Evolutionary conservation across 129 eudicot genomes (phyloP).

Genomic region (Lonicera japonica): DNA sequence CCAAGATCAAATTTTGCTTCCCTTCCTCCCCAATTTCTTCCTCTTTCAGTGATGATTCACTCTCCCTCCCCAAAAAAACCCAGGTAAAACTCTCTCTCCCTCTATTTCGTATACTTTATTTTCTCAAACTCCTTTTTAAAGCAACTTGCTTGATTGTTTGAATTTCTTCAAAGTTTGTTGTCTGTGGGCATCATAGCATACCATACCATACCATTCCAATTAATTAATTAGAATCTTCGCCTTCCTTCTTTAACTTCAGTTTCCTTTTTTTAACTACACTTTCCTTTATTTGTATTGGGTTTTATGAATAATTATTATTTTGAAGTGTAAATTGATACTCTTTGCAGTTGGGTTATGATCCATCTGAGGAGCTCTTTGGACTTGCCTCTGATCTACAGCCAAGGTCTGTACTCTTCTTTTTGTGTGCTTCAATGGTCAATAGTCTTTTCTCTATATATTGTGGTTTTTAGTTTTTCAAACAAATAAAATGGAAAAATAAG

Average conservation of each 20-base stretch:
- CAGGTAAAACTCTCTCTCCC: slow-evolving; percentile 23
- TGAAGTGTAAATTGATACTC: not conserved
- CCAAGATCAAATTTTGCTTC: slow-evolving; percentile 26
- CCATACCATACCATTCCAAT: no score
- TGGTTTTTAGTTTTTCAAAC: no score
- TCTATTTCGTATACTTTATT: not conserved
- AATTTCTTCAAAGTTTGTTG: no score
- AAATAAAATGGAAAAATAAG: no score
- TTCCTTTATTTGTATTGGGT: not conserved
- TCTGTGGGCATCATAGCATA: no score
- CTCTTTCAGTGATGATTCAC: slow-evolving; percentile 44
- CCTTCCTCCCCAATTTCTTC: slow-evolving; percentile 22
- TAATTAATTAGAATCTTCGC: not conserved
- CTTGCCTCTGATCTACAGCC: slow-evolving; percentile 53
- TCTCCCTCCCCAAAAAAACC: slow-evolving; percentile 30
- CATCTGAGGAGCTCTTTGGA: slow-evolving; percentile 88
- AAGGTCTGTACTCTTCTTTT: slow-evolving; percentile 36
- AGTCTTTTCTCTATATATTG: no score
- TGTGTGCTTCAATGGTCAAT: not conserved
- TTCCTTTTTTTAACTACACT: not conserved
- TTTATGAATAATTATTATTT: slow-evolving; percentile 3
- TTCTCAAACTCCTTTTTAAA: no score
- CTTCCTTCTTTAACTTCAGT: not conserved
- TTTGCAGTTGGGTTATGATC: slow-evolving; percentile 67
- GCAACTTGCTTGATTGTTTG: no score